Base-by-base conservation (phyloP, 2,329 filamentous ascomycete genomes). In the Botrytis deweyae region DNA sequence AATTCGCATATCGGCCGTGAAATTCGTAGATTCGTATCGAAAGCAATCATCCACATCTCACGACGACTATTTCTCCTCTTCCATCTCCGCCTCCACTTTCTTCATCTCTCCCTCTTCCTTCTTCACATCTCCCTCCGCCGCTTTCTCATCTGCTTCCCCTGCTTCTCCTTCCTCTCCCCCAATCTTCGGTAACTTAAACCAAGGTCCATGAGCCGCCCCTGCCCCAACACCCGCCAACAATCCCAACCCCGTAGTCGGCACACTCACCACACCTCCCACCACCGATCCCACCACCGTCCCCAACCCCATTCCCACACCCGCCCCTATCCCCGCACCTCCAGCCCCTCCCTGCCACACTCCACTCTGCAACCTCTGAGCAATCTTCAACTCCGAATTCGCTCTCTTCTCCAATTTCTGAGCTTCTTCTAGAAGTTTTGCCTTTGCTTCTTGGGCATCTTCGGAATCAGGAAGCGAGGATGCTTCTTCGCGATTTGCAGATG, bases 341-440 rank as follows among this genome's bases (percentile, higher is more conserved):
- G 75, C 75, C 3, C 76, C 78, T 4, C 78, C 78, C 71, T 79
- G 78, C 78, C 77, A 79, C 33, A 78, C 75, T 2, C 78, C 78
- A 67, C 77, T 78, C 58, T 79, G 78, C 38, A 79, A 42, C 44
- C 77, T 70, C 79, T 87, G 88, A 46, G 92, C 93, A 72, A 92
- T 91, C 76, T 89, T 87, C 81, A 88, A 88, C 76, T 92, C 92
- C 67, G 91, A 93, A 18, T 66, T 68, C 1, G 76, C 74, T 8
- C 70, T 75, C 46, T 77, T 77, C 25, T 78, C 76, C 12, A 76
- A 46, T 46, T 77, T 77, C 18, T 61, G 40, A 10, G 78, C 77
- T 65, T 78, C 76, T 33, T 72, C 73, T 4, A 78, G 16, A 7
- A 69, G 61, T 14, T 72, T 36, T 20, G 72, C 44, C 61, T 78